Conservation (phyloP, 371 early-diverging fungal genomes). For the Ordospora colligata region DNA sequence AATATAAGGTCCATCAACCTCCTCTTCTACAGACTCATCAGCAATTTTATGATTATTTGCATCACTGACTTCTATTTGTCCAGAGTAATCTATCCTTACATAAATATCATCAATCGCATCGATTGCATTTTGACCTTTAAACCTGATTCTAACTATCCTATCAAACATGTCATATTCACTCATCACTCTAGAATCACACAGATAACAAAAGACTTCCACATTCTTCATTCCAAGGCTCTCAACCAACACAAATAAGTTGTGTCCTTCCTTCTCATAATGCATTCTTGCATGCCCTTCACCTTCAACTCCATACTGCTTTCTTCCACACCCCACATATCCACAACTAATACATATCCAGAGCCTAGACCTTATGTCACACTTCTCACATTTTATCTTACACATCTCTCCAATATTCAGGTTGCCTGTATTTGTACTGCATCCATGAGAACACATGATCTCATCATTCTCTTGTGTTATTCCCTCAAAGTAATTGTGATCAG, state of each 20-base stretch:
- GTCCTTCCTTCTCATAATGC: slow-evolving; percentile 73
- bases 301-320: slow-evolving; percentile 82
- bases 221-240: slow-evolving; percentile 32
- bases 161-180: slow-evolving; percentile 9
- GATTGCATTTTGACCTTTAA: slow-evolving; percentile 5
- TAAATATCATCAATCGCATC: background rate
- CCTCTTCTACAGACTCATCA: too few species aligned
- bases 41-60: too few species aligned
- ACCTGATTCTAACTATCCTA: background rate
- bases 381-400: slow-evolving; percentile 60
- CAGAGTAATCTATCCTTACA: background rate
- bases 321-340: slow-evolving; percentile 66
- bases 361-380: slow-evolving; percentile 76
- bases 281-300: slow-evolving; percentile 90
- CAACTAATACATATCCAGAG: slow-evolving; percentile 67
- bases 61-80: background rate
- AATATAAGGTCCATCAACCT: background rate
- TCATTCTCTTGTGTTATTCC: slow-evolving; percentile 2
- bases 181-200: slow-evolving; percentile 46
- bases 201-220: slow-evolving; percentile 53
- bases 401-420: background rate
- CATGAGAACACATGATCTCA: slow-evolving; percentile 16
- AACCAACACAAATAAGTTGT: slow-evolving; percentile 67
- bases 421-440: background rate
- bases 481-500: slow-evolving; percentile 12